Base-by-base conservation (phyloP, 257 asterid species). In the Salvia rosmarinus region DNA sequence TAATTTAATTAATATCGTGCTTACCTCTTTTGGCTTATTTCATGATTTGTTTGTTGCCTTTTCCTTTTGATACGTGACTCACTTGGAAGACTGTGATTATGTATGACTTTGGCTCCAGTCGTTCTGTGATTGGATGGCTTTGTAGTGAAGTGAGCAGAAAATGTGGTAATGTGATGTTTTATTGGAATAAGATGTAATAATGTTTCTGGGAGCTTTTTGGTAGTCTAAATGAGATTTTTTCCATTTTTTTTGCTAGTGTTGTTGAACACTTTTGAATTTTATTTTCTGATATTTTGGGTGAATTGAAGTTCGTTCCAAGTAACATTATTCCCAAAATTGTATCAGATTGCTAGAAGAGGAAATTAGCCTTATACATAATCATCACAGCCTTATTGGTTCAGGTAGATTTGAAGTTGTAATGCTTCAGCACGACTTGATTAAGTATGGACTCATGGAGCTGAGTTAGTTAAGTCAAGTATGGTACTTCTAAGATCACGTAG, bases 401-500 rank as follows among this genome's bases (percentile, higher is more conserved):
- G 14, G 30, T 35, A 60, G 16, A 9, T 14, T 59, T 59, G 47
- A 60, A 16, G 44, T 9, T n/a, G 0, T 42, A 19, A 42, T 16
- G 39, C 64, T 72, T 35, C 13, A 34, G 39, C 21, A n/a, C 42
- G 35, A 17, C 59, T 43, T 23, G 34, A 20, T 1, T 25, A 23
- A 28, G 35, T 20, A 47, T 58, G 19, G 21, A 28, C 46, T 70
- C 13, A 1, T 70, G 12, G 35, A 47, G 76, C 52, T 61, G 17
- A 71, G 51, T 19, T 51, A 9, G 9, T 47, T 14, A 43, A 20
- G 19, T 55, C 42, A 30, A 34, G 19, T 14, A 47, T 46, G 13
- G 44, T 40, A 57, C 13, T 70, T 13, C 5, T 62, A n/a, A 62
- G 51, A 39, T 63, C 52, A 63, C 51, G 5, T 63, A 40, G 37